Evolutionary conservation across 75 land plant genomes (phyloP), one percentile per base, ranked within the genome.

Genomic region (Pseudotsuga menziesii): DNA sequence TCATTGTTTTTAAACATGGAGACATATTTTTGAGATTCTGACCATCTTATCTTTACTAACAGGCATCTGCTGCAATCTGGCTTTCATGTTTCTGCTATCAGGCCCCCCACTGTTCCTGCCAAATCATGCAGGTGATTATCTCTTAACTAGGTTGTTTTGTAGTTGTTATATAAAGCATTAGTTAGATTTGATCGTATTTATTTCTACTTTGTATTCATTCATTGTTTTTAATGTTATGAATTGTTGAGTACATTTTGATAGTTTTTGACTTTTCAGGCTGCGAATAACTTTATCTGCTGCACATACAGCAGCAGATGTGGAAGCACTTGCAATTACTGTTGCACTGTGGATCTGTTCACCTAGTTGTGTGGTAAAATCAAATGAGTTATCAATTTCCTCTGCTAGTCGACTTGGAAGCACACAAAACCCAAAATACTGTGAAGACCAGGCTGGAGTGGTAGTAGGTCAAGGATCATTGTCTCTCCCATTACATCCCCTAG

Each of bases 81-180:
- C 35, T 97, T 94, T 73, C 99, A 97, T 82, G 93, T 92, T 20
- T 84, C 88, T 60, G 95, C 99, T 60, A 94, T 97, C 56, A 87
- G 99, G 79, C 99, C 99, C 4, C 98, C 99, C 36, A 92, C 94
- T 9, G 99, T 97, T 57, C 89, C 99, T 77, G 78, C 87, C 9
- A 88, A 92, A 78, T 92, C 95, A 67, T 94, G 98, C 89, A 91
- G 99, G 99, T 96, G 72, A 5, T 52, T 61, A 56, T 22, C 67
- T 16, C 56, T 16, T 57, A 23, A 61, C 23, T 5, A 75, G 11
- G 3, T 76, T 19, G 7, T 5, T 48, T 64, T 75, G 25, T 13
- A 48, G 23, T 23, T n/a, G n/a, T n/a, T 75, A 9, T 26, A 64
- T 60, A 61, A 15, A 52, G 44, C 41, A 32, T 35, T 22, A 35